Conservation (phyloP, 345 rosid genomes). For the Stellera chamaejasme region DNA sequence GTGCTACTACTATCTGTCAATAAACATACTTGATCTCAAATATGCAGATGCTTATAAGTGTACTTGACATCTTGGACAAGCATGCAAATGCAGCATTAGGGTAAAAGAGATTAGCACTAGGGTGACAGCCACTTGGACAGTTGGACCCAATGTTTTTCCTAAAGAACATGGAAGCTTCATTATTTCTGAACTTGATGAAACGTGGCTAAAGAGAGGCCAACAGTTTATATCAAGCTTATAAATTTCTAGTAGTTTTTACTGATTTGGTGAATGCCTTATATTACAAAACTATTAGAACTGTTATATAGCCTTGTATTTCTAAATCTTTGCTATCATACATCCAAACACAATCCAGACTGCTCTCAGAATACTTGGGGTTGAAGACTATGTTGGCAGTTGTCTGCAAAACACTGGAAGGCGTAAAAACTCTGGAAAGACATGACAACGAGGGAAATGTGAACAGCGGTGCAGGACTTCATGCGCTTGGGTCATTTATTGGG, state of each 20-base stretch:
- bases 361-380: conserved; percentile 71
- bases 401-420: conserved; percentile 48
- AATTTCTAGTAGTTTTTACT: background rate
- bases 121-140: too few species aligned
- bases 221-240: too few species aligned
- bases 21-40: too few species aligned
- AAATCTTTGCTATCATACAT: conserved; percentile 7
- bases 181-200: too few species aligned
- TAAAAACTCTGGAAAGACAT: conserved; percentile 48
- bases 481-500: conserved; percentile 69
- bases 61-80: too few species aligned
- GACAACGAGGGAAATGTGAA: conserved; percentile 47
- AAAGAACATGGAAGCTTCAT: too few species aligned
- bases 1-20: too few species aligned
- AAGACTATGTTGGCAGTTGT: conserved; percentile 80
- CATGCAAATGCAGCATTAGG: too few species aligned
- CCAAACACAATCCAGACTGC: conserved; percentile 34
- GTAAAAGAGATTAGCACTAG: too few species aligned
- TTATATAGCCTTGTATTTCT: conserved; percentile 3
- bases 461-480: conserved; percentile 60
- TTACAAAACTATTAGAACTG: background rate
- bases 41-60: too few species aligned
- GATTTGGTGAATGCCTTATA: background rate
- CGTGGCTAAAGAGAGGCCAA: too few species aligned
- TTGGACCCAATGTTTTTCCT: too few species aligned